Percentiles rank a stretch among this genome's conserved stretches.
Evolutionary conservation across 768 basidiomycete genomes (phyloP).

Genomic region (Termitomyces sp.): DNA sequence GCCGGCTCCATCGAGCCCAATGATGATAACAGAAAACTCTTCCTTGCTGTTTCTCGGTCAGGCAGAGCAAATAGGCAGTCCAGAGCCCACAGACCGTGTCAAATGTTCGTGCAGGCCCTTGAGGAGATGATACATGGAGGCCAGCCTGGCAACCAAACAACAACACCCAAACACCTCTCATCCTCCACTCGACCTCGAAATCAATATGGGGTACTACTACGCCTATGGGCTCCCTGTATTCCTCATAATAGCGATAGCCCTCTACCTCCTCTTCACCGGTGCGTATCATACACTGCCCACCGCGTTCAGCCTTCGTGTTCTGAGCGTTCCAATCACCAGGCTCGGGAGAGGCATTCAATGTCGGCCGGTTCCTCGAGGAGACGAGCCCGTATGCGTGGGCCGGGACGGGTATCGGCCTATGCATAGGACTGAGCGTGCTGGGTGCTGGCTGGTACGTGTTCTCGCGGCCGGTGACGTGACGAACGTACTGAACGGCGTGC

Average conservation of each 20-base stretch:
- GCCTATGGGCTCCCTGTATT: slow-evolving; percentile 66
- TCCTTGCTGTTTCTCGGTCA: slow-evolving; percentile 51
- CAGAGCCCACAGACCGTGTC: slow-evolving; percentile 50
- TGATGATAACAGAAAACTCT: slow-evolving; percentile 92
- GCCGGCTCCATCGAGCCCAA: slow-evolving; percentile 89
- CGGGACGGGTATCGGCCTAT: slow-evolving; percentile 83
- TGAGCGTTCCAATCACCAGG: slow-evolving; percentile 33
- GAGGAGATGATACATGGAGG: slow-evolving; percentile 86
- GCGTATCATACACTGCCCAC: slow-evolving; percentile 12
- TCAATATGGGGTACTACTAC: slow-evolving; percentile 50
- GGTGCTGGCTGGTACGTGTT: slow-evolving; percentile 88
- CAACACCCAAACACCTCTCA: slow-evolving; percentile 5
- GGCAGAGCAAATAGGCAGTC: background rate
- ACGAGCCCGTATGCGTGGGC: slow-evolving; percentile 94
- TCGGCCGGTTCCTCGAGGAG: slow-evolving; percentile 91
- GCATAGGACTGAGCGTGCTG: slow-evolving; percentile 88
- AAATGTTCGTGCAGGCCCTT: slow-evolving; percentile 89
- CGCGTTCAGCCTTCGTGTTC: background rate
- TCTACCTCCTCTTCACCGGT: slow-evolving; percentile 93
- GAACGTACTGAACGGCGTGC: background rate
- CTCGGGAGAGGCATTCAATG: slow-evolving; percentile 90
- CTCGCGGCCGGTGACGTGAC: slow-evolving; percentile 8
- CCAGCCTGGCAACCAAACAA: slow-evolving; percentile 9
- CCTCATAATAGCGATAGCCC: slow-evolving; percentile 56
- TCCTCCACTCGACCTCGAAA: slow-evolving; percentile 10